phyloP scores from a whole-genome alignment of 345 rosid genomes.

The Sisymbrium irio region DNA sequence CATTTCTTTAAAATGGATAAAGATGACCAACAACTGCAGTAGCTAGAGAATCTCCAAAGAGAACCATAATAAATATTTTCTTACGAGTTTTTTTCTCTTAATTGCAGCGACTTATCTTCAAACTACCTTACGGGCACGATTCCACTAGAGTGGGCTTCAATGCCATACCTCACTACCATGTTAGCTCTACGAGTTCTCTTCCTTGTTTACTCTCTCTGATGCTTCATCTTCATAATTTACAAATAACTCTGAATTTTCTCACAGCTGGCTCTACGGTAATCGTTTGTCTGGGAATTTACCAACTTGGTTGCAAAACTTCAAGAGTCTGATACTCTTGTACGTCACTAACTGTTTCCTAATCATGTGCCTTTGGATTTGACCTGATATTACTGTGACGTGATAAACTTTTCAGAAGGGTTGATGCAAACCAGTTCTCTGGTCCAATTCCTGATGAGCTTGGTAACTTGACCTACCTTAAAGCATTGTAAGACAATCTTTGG shows the following conservation, averaged over 20 bases:
- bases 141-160: conserved; percentile 54
- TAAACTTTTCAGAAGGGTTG: conserved; percentile 40
- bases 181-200: conserved; percentile 28
- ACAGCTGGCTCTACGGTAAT: conserved; percentile 46
- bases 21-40: neutral
- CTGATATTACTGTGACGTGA: neutral
- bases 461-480: conserved; percentile 36
- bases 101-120: conserved; percentile 18
- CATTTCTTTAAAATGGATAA: neutral
- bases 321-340: conserved; percentile 42
- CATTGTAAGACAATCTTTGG: conserved; percentile 39
- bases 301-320: conserved; percentile 39
- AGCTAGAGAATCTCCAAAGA: neutral
- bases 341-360: conserved; percentile 6
- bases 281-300: conserved; percentile 51
- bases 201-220: too few relatives aligned
- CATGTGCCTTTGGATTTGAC: neutral
- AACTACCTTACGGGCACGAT: conserved; percentile 53
- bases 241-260: neutral
- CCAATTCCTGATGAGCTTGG: too few relatives aligned
- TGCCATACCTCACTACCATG: conserved; percentile 41
- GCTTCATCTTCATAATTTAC: neutral
- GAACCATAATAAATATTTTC: neutral
- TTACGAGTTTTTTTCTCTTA: neutral
- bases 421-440: too few relatives aligned